Conservation (phyloP, 352 stramenopile genomes). For the Globisporangium nunn region DNA sequence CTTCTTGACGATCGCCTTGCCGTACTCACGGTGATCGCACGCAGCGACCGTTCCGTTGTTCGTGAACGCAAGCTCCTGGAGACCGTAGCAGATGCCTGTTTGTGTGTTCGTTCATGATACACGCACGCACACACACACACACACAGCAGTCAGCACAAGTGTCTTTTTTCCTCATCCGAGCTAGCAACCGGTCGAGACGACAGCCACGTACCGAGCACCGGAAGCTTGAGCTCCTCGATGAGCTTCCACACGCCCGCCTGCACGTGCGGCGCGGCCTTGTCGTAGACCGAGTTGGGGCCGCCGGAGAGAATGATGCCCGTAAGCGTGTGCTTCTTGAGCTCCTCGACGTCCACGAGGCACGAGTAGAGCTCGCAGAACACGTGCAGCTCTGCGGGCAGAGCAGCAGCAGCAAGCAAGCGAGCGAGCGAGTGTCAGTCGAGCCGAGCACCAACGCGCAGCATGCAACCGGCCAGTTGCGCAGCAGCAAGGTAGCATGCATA, state of each 20-base stretch:
- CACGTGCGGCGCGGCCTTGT: conserved; percentile 94
- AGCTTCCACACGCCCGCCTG: conserved; percentile 93
- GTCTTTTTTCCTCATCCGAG: background rate
- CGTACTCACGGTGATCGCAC: conserved; percentile 95
- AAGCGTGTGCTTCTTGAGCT: conserved; percentile 91
- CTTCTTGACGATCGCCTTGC: conserved; percentile 92
- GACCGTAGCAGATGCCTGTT: conserved; percentile 95
- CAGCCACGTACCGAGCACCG: conserved; percentile 79
- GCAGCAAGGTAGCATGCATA: background rate
- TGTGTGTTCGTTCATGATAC: too few species aligned
- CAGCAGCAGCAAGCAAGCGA: background rate
- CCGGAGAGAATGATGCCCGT: conserved; percentile 97
- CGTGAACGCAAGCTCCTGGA: conserved; percentile 93
- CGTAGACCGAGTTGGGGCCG: conserved; percentile 95
- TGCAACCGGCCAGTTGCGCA: background rate
- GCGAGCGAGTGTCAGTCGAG: too few species aligned
- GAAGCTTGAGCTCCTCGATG: conserved; percentile 93
- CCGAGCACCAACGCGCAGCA: background rate
- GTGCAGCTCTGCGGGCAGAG: conserved; percentile 82
- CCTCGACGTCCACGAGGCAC: conserved; percentile 91
- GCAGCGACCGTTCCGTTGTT: conserved; percentile 93
- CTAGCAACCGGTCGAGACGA: background rate
- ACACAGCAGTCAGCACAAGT: conserved; percentile 4
- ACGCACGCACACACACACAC: background rate
- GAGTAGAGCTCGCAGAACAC: conserved; percentile 99